Base-by-base conservation (phyloP, 208 protist species). In the Leishmania tropica region DNA sequence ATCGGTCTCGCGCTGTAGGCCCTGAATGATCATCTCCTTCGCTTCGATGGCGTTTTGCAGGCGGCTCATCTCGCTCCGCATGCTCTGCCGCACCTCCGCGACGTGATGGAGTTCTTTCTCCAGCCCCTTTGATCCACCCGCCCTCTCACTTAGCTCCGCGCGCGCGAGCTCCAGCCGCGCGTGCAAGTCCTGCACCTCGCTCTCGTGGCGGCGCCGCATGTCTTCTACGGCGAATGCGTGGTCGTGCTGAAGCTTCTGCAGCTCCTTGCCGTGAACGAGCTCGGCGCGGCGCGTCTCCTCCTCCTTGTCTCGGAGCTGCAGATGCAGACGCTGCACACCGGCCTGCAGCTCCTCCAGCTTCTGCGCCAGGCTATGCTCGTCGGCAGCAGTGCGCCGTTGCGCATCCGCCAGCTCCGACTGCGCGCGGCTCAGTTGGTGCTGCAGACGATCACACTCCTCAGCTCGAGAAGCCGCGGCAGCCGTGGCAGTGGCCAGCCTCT, bases 281-380 rank as follows among this genome's bases (percentile, higher is more conserved):
- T 77, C 56, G 3, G 78, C 54, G 17, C 82, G 77, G 37, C 90
- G 88, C 62, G 79, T 47, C 40, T 89, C 88, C 78, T 93, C 89
- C 73, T 93, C 90, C 78, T 84, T 87, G 72, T 91, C 88, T 31
- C 87, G 86, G 24, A 94, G 83, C 82, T 89, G 86, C 76, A 87
- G 67, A 67, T 88, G 86, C 67, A 87, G 80, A 13, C 86, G 71
- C 31, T 90, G 85, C 2, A 85, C 75, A 2, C 48, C 82, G 11
- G 79, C 47, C 53, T 83, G 79, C 0, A 87, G 60, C 78, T 90
- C 89, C 51, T 92, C 88, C n/a, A 91, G 45, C 31, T 84, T 85
- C 10, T 72, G 71, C 42, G 54, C 76, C 40, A 92, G 62, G 2
- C 47, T 76, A 35, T 73, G 88, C 65, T 87, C 81, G n/a, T 91